phyloP scores from a whole-genome alignment of 2,329 filamentous ascomycete genomes.

The Scedosporium minutisporum region DNA sequence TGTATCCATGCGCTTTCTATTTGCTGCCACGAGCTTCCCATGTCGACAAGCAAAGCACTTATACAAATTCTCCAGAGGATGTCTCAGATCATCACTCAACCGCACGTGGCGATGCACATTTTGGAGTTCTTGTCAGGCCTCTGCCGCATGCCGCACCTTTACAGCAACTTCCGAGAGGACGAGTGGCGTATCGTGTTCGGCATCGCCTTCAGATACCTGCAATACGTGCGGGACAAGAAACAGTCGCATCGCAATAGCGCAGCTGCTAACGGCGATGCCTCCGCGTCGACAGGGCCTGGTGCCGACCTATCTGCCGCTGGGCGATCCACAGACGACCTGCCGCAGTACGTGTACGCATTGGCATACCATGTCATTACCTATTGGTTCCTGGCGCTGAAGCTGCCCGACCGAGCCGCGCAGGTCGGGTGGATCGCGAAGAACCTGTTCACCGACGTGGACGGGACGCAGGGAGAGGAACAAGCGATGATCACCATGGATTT shows the following conservation, averaged over 20 bases:
- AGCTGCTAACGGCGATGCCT: neutral
- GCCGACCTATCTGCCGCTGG: slow-evolving; percentile 11
- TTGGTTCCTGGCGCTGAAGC: slow-evolving; percentile 87
- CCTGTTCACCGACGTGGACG: slow-evolving; percentile 68
- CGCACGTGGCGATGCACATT: slow-evolving; percentile 85
- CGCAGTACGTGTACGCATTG: slow-evolving; percentile 86
- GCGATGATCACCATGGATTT: slow-evolving; percentile 90
- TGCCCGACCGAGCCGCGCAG: slow-evolving; percentile 72
- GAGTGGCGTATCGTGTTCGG: slow-evolving; percentile 92
- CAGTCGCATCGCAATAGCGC: slow-evolving; percentile 34
- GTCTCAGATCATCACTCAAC: slow-evolving; percentile 91
- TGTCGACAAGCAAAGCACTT: slow-evolving; percentile 76
- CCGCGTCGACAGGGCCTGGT: neutral
- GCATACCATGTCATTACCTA: slow-evolving; percentile 94
- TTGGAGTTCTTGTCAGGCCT: slow-evolving; percentile 89
- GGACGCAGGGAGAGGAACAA: slow-evolving; percentile 72
- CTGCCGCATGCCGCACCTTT: slow-evolving; percentile 73
- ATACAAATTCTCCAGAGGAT: slow-evolving; percentile 85
- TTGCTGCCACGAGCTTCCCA: slow-evolving; percentile 87
- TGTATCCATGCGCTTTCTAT: slow-evolving; percentile 93
- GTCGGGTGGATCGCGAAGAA: slow-evolving; percentile 87
- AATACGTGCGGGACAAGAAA: slow-evolving; percentile 68
- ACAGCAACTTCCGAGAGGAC: slow-evolving; percentile 80
- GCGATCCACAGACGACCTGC: slow-evolving; percentile 57
- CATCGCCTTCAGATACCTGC: slow-evolving; percentile 87